Percentiles rank a stretch among this genome's conserved stretches.
These are phyloP conservation scores for Lojkania enalia DNA, from an alignment of 2,329 filamentous ascomycete genomes.

Conservation along the genomic window DNA sequence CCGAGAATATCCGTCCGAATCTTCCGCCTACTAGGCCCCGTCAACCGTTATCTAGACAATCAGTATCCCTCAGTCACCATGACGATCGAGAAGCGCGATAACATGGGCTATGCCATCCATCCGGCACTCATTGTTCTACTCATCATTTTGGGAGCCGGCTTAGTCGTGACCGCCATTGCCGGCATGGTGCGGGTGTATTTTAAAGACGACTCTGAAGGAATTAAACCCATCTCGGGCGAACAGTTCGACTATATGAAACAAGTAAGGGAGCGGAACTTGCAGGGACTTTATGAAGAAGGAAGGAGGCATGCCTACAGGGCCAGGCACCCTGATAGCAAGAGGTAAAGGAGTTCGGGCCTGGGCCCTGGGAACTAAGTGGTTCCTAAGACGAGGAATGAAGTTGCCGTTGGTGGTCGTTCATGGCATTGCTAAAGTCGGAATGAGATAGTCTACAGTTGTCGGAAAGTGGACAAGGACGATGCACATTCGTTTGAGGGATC, in stretches of 20 bases:
- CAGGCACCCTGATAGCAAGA: too few species aligned
- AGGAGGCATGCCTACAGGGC: not conserved
- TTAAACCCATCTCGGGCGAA: constrained; percentile 15
- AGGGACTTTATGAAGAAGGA: constrained; percentile 8
- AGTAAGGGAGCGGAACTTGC: constrained; percentile 31
- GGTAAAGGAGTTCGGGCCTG: too few species aligned
- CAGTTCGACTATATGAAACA: constrained; percentile 42
- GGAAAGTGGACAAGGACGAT: too few species aligned
- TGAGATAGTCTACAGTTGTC: too few species aligned
- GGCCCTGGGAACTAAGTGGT: too few species aligned
- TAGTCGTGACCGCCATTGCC: constrained; percentile 24
- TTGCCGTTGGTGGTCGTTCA: too few species aligned
- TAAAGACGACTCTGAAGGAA: constrained; percentile 8
- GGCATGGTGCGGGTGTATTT: constrained; percentile 27
- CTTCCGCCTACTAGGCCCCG: too few species aligned
- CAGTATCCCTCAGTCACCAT: not conserved
- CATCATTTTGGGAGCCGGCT: constrained; percentile 30
- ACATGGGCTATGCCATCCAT: constrained; percentile 32
- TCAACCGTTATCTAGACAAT: too few species aligned
- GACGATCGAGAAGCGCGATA: constrained; percentile 13
- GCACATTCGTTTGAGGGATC: too few species aligned
- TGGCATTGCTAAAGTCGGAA: too few species aligned
- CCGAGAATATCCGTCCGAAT: too few species aligned
- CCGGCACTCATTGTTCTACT: constrained; percentile 34
- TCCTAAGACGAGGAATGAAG: too few species aligned